Evolutionary conservation across 1,284 basidiomycete species (phyloP).

Genomic region (Rhodotorula sp.): DNA sequence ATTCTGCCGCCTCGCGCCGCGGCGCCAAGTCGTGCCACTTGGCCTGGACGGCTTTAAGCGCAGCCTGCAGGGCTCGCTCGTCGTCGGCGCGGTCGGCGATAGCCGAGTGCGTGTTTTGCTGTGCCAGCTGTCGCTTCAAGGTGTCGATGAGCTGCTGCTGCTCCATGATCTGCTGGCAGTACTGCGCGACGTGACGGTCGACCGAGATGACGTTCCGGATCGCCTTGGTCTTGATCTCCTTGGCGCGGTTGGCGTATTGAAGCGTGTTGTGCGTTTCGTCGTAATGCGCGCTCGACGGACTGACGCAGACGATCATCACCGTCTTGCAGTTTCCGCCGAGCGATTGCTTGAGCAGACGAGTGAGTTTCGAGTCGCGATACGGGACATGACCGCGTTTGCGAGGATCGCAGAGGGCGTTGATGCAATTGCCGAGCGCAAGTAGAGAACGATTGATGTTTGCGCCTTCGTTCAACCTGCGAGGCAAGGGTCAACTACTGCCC

Average conservation of each 20-base stretch:
- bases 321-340: constrained; percentile 97
- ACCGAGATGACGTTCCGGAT: constrained; percentile 91
- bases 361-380: constrained; percentile 95
- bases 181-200: constrained; percentile 86
- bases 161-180: constrained; percentile 53
- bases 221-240: constrained; percentile 90
- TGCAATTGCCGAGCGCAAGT: constrained; percentile 90
- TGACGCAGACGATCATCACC: constrained; percentile 86
- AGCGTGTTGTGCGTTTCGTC: constrained; percentile 98
- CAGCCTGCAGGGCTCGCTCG: constrained; percentile 21
- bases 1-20: constrained; percentile 14
- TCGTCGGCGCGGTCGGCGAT: constrained; percentile 31
- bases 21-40: constrained; percentile 25
- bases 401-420: constrained; percentile 88
- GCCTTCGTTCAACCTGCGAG: constrained; percentile 75
- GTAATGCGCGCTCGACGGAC: constrained; percentile 88
- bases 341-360: constrained; percentile 91
- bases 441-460: constrained; percentile 98
- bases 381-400: constrained; percentile 83
- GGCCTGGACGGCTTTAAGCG: constrained; percentile 23
- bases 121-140: constrained; percentile 36
- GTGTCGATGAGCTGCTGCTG: constrained; percentile 43
- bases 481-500: neutral
- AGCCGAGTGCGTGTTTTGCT: constrained; percentile 19
- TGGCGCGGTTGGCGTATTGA: constrained; percentile 90